These are phyloP conservation scores for Pythium volutum DNA, from an alignment of 352 stramenopile species.

Conservation along the genomic window DNA sequence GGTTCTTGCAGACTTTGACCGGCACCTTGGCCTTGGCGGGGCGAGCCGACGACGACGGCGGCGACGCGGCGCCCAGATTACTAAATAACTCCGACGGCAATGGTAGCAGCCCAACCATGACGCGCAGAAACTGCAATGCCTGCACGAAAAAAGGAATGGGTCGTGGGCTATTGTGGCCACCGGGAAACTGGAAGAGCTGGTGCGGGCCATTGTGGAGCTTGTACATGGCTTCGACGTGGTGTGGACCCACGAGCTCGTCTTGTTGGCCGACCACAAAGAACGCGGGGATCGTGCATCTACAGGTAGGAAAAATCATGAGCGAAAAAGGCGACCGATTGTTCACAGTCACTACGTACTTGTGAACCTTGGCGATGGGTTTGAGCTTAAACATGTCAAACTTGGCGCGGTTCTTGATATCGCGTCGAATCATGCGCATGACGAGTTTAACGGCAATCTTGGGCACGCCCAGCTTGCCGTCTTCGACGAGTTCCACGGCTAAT, in stretches of 20 bases:
- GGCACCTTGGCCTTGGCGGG: conserved; percentile 32
- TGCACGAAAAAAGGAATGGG: conserved; percentile 79
- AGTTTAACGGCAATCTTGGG: conserved; percentile 78
- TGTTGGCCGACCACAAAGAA: conserved; percentile 79
- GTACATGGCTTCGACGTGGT: conserved; percentile 72
- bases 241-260: conserved; percentile 76
- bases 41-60: conserved; percentile 22
- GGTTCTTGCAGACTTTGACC: conserved; percentile 62
- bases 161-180: conserved; percentile 76
- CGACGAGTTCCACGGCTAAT: conserved; percentile 70
- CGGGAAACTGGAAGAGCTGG: conserved; percentile 75
- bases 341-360: conserved; percentile 39
- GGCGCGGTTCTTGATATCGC: conserved; percentile 73
- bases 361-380: conserved; percentile 68
- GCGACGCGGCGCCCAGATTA: conserved; percentile 28
- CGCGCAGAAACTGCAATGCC: conserved; percentile 72
- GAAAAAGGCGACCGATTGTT: neutral
- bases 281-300: conserved; percentile 49
- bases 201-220: conserved; percentile 75
- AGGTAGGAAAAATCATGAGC: conserved; percentile 2
- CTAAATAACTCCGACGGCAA: conserved; percentile 54
- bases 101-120: conserved; percentile 76
- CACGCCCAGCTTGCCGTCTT: conserved; percentile 79
- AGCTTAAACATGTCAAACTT: conserved; percentile 90
- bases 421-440: conserved; percentile 77